A percentile compares a stretch with the other conserved stretches of the same genome.
Conservation (phyloP, 495 filamentous ascomycete genomes). For the Chaetomium fimeti region DNA sequence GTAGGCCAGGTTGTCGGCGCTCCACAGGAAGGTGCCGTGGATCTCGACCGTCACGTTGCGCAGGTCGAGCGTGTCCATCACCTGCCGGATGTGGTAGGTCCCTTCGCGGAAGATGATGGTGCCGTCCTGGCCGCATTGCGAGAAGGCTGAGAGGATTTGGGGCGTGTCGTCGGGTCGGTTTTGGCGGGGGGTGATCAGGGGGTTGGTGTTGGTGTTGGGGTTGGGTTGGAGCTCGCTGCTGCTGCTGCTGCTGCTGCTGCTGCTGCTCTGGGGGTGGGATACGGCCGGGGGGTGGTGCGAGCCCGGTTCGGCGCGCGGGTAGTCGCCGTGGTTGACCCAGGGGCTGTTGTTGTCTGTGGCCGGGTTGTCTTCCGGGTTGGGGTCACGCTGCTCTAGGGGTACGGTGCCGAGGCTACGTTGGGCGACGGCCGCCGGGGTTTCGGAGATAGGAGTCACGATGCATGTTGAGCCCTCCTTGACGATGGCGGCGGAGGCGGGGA, state of each 20-base stretch:
- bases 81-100: constrained; percentile 44
- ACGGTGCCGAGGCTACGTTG: constrained; percentile 27
- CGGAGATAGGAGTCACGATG: constrained; percentile 37
- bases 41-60: constrained; percentile 44
- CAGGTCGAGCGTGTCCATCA: constrained; percentile 45
- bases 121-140: constrained; percentile 39
- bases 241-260: neutral
- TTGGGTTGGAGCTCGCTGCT: neutral
- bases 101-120: constrained; percentile 42
- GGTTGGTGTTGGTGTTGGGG: neutral
- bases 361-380: neutral
- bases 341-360: too few species aligned
- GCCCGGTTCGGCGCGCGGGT: too few species aligned
- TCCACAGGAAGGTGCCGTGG: constrained; percentile 43
- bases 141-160: constrained; percentile 47
- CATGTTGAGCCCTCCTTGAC: constrained; percentile 42
- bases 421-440: neutral
- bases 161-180: constrained; percentile 37
- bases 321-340: neutral
- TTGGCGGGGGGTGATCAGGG: constrained; percentile 2
- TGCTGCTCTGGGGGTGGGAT: too few species aligned
- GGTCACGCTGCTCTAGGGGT: constrained; percentile 21
- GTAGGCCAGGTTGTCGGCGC: constrained; percentile 41
- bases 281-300: too few species aligned
- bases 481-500: constrained; percentile 29